Evolutionary conservation across 371 early-diverging fungal species (phyloP), one percentile per base, ranked within the genome.

Genomic region (Batrachochytrium dendrobatidis): DNA sequence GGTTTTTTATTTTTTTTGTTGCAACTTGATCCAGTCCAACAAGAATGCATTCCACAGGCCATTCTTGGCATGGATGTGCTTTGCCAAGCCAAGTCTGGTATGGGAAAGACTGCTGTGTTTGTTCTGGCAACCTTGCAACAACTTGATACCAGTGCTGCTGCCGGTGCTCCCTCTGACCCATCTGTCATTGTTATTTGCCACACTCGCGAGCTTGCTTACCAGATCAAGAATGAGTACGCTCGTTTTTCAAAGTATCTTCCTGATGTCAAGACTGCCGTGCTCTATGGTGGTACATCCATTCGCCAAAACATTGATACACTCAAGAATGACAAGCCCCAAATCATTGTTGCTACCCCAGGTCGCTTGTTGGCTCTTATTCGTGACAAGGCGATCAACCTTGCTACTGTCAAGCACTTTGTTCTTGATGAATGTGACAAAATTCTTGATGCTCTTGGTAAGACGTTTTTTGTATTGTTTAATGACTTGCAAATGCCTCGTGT

Each of bases 401-500:
- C 73, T 39, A 85, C 82, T 56, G 81, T 98, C 62, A 94, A 92
- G 84, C 90, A 90, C 81, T 95, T 99, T 75, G 92, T 99, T 22
- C 79, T 99, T 29, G 99, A 99, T 71, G 99, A 99, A 80, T 98
- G 98, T 74, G 99, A 99, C 80, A 92, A 95, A 80, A 90, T 96
- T 85, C 71, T 98, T 48, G 94, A 94, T 48, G 77, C 83, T 44
- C 71, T 90, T 39, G 91, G 92, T 92, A 84, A 74, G 85, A 76
- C 39, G 39, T 39, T n/a, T 39, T n/a, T 39, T n/a, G n/a, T n/a
- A n/a, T n/a, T n/a, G n/a, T n/a, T 46, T 12, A 44, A 1, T 43
- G 43, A 30, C 29, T 20, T 24, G 15, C 24, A 43, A 25, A 31
- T 54, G 45, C 5, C 26, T 55, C 29, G 39, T 59, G n/a, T 61